Evolutionary conservation across 2,329 filamentous ascomycete species (phyloP).

Genomic region (Talaromyces sp.): DNA sequence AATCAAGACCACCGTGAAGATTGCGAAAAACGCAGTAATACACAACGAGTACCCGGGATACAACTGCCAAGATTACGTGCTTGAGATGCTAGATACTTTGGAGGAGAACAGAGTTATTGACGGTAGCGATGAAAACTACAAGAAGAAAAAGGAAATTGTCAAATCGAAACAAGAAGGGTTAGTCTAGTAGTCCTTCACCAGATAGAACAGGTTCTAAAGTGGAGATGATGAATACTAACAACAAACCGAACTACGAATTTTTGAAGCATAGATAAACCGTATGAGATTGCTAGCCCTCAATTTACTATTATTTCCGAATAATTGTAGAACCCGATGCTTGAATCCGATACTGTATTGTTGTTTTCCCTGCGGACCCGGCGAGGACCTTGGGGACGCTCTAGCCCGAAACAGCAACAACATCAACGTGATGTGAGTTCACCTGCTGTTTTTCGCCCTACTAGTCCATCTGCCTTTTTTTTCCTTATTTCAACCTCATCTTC

Average conservation of each 20-base stretch:
- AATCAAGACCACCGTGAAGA: constrained; percentile 13
- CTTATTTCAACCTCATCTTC: background rate
- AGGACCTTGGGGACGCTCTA: background rate
- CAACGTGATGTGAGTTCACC: background rate
- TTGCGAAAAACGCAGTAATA: constrained; percentile 15
- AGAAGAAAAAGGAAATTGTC: background rate
- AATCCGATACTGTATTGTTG: no score
- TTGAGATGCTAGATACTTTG: background rate
- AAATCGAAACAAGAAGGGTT: background rate
- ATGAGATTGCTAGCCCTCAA: no score
- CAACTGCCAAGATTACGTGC: background rate
- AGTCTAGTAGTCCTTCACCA: no score
- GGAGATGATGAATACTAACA: no score
- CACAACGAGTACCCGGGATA: constrained; percentile 19
- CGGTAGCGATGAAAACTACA: background rate
- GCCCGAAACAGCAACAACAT: background rate
- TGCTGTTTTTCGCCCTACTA: background rate
- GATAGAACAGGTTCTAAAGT: no score
- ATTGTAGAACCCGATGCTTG: no score
- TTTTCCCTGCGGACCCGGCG: background rate
- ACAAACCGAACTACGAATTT: no score
- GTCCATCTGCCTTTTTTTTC: background rate
- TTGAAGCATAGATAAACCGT: no score
- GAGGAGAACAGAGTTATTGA: background rate
- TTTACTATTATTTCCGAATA: no score